Percentiles rank a stretch among this genome's conserved stretches.
These are phyloP conservation scores for Neonectria magnoliae DNA, from an alignment of 2,329 filamentous ascomycete species.

Conservation along the genomic window DNA sequence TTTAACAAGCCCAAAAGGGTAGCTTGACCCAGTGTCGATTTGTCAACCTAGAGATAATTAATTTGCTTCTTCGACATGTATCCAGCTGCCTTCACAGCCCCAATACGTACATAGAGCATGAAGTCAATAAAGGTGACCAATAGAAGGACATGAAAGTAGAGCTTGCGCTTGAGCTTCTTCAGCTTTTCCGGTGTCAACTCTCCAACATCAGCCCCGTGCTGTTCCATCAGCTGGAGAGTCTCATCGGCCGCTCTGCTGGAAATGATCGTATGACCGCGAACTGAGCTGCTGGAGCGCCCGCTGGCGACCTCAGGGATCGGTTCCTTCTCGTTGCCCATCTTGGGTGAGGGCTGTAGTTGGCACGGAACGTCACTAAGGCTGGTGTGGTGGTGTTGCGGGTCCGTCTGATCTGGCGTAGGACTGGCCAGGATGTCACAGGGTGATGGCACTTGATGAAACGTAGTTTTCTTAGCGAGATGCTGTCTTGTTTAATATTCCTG, in stretches of 20 bases:
- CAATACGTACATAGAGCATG: conserved; percentile 1
- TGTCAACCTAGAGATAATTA: conserved; percentile 6
- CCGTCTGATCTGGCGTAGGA: neutral
- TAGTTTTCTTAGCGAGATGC: neutral
- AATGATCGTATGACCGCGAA: neutral
- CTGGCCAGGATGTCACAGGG: neutral
- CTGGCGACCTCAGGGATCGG: neutral
- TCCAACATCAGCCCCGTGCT: conserved; percentile 8
- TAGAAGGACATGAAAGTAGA: neutral
- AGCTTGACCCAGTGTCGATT: conserved; percentile 17
- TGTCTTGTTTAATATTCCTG: neutral
- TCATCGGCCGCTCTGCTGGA: conserved; percentile 16
- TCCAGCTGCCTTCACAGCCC: neutral
- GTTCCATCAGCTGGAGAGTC: conserved; percentile 14
- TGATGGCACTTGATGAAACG: neutral
- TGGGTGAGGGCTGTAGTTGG: neutral
- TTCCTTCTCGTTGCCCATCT: conserved; percentile 23
- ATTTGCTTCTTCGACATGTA: neutral
- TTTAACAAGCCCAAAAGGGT: conserved; percentile 21
- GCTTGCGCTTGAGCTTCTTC: conserved; percentile 3
- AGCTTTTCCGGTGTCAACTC: conserved; percentile 9
- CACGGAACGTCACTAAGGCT: neutral
- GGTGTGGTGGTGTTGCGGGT: neutral
- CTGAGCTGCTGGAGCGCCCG: conserved; percentile 7
- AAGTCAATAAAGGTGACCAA: conserved; percentile 8